phyloP scores from a whole-genome alignment of 352 stramenopile genomes.

The Phytopythium cucurbitacearum region DNA sequence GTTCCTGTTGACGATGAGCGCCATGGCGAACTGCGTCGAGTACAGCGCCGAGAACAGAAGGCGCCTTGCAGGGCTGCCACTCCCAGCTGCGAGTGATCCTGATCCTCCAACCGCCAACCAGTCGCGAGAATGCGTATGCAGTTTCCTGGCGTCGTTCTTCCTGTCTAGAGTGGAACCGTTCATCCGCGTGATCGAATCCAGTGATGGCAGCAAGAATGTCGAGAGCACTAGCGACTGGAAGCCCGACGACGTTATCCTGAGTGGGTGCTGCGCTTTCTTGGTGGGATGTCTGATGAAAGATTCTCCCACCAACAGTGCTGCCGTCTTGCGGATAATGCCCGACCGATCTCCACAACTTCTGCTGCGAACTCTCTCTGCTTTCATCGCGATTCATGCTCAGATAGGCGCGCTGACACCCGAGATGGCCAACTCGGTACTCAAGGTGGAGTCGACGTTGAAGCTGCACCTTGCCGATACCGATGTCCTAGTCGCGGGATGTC shows the following conservation, averaged over 20 bases:
- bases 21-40: constrained; percentile 70
- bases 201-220: constrained; percentile 13
- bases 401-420: constrained; percentile 69
- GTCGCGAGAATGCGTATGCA: constrained; percentile 16
- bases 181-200: constrained; percentile 30
- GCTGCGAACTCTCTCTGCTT: constrained; percentile 50
- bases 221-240: constrained; percentile 34
- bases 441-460: constrained; percentile 68
- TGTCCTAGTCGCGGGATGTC: neutral
- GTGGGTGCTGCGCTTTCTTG: constrained; percentile 58
- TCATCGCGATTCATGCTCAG: constrained; percentile 72
- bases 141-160: constrained; percentile 50
- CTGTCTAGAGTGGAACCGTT: constrained; percentile 49
- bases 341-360: constrained; percentile 41
- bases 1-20: constrained; percentile 55
- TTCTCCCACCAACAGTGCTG: constrained; percentile 25
- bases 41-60: constrained; percentile 48
- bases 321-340: constrained; percentile 38
- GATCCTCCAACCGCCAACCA: neutral
- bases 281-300: constrained; percentile 71
- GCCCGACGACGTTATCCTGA: constrained; percentile 73
- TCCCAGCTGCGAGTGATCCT: neutral
- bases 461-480: constrained; percentile 10
- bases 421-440: constrained; percentile 52
- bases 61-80: constrained; percentile 19